Evolutionary conservation across 1,284 basidiomycete genomes (phyloP).

Genomic region (Boletellus dicymbophilus): DNA sequence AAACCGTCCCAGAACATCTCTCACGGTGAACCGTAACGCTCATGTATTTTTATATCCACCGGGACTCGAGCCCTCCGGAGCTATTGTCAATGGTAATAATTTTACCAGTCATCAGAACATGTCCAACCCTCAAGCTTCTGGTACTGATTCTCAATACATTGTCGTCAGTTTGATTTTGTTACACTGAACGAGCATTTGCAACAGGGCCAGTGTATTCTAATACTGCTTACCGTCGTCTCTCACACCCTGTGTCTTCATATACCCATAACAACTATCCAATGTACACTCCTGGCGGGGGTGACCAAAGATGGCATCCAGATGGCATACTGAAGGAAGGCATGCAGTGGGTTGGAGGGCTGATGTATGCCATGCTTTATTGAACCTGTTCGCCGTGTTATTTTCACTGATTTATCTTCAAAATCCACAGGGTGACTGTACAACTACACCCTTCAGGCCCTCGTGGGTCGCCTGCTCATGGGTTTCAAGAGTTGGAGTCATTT

Average conservation of each 20-base stretch:
- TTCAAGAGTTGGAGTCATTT: conserved; percentile 54
- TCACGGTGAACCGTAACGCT: conserved; percentile 66
- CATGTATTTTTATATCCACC: conserved; percentile 67
- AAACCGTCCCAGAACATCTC: conserved; percentile 53
- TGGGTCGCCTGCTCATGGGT: conserved; percentile 35
- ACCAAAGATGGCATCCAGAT: conserved; percentile 63
- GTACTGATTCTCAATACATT: conserved; percentile 6
- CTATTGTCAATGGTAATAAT: background rate
- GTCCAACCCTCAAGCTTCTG: background rate
- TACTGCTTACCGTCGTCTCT: conserved; percentile 43
- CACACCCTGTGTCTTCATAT: conserved; percentile 54
- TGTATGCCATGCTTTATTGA: conserved; percentile 50
- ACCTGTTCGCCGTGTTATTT: conserved; percentile 1
- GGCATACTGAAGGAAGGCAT: conserved; percentile 59
- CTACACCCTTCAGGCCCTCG: conserved; percentile 49
- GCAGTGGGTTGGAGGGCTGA: conserved; percentile 71
- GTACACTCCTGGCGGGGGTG: conserved; percentile 66
- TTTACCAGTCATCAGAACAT: background rate
- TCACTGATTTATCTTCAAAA: conserved; percentile 5
- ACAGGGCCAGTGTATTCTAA: conserved; percentile 3
- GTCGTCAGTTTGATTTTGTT: background rate
- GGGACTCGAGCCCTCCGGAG: conserved; percentile 44
- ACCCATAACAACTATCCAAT: conserved; percentile 68
- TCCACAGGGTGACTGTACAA: conserved; percentile 69
- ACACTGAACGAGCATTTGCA: background rate